A percentile compares a stretch with the other conserved stretches of the same genome.
Evolutionary conservation across 78 protist species (phyloP).

Genomic region (Dictyostelium intermedium): DNA sequence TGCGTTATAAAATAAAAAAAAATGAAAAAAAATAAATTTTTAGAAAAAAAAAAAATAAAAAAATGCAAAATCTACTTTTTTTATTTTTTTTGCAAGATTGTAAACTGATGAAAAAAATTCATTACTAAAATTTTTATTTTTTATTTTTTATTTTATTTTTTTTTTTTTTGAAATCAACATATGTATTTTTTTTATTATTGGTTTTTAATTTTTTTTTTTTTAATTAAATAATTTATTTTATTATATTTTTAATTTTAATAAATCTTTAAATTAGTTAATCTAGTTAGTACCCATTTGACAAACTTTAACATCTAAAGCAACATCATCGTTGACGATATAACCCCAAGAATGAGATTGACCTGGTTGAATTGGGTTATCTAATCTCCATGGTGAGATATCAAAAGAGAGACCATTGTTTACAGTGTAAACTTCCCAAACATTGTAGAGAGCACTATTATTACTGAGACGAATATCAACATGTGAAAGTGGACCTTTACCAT

Average conservation of each 20-base stretch:
- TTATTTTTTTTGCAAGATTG: too few species aligned
- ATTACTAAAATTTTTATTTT: too few species aligned
- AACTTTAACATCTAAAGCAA: not conserved
- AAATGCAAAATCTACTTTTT: not conserved
- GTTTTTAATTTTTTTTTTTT: not conserved
- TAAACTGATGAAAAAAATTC: not conserved
- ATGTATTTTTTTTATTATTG: not conserved
- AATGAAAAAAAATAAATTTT: not conserved
- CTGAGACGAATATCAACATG: not conserved
- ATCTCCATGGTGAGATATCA: conserved; percentile 21
- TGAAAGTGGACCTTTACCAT: conserved; percentile 23
- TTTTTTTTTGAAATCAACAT: too few species aligned
- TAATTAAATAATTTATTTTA: not conserved
- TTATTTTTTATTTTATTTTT: too few species aligned
- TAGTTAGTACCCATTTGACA: conserved; percentile 17
- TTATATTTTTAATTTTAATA: not conserved
- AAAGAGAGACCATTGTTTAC: conserved; percentile 10
- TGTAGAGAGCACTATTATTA: conserved; percentile 1
- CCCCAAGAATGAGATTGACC: conserved; percentile 32
- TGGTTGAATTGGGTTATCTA: not conserved
- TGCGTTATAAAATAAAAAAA: not conserved
- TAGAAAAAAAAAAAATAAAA: not conserved
- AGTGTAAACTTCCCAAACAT: conserved; percentile 24
- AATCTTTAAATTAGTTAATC: too few species aligned
- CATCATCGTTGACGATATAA: conserved; percentile 9